Percentiles rank a stretch among this genome's conserved stretches.
phyloP scores from a whole-genome alignment of 2,329 filamentous ascomycete genomes.

The Colletotrichum tamarilloi region DNA sequence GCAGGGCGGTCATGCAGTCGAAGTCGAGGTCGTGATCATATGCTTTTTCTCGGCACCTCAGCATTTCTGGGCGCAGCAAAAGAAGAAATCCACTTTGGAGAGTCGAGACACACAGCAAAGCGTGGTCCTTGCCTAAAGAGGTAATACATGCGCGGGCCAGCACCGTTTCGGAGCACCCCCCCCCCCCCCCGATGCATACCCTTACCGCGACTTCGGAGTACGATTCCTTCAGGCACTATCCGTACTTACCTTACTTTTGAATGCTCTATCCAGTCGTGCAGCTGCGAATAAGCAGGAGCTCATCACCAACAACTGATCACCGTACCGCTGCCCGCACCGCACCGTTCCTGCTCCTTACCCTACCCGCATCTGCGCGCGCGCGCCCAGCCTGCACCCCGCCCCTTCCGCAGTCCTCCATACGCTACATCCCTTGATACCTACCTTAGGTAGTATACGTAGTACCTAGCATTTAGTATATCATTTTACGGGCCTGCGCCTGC shows the following conservation, averaged over 20 bases:
- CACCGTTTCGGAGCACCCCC: constrained; percentile 23
- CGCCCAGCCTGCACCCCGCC: neutral
- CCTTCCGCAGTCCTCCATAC: neutral
- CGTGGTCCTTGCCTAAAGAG: constrained; percentile 22
- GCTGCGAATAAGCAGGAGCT: neutral
- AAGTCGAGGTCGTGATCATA: neutral
- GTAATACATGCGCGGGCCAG: constrained; percentile 30
- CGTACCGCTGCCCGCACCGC: neutral
- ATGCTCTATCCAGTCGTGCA: too few species aligned
- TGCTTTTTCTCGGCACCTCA: constrained; percentile 1
- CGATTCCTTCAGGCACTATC: too few species aligned
- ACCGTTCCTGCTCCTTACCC: neutral
- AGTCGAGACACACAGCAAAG: neutral
- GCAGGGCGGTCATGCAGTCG: neutral
- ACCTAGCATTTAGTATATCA: too few species aligned
- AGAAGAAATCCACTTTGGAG: neutral
- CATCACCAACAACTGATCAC: neutral
- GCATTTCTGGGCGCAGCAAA: neutral
- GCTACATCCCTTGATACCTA: too few species aligned
- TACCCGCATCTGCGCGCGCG: neutral
- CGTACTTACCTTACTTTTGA: too few species aligned
- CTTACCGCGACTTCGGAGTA: neutral
- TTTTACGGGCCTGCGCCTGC: too few species aligned
- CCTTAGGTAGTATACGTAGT: too few species aligned
- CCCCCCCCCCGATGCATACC: constrained; percentile 12